phyloP scores from a whole-genome alignment of 495 filamentous ascomycete species.

The Glonium stellatum region DNA sequence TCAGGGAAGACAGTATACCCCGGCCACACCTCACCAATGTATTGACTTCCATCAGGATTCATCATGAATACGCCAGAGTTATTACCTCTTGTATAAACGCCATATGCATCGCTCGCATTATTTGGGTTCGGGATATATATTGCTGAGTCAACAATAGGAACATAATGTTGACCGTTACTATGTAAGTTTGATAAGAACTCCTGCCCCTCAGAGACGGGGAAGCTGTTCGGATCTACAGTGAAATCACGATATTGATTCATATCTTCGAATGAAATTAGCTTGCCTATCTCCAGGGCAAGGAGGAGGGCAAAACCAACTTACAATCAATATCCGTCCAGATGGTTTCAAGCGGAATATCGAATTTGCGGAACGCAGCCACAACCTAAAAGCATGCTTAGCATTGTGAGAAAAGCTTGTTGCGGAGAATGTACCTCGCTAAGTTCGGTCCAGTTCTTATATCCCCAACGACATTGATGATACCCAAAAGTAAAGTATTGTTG shows the following conservation, averaged over 20 bases:
- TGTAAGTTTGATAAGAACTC: slow-evolving; percentile 61
- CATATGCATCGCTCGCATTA: slow-evolving; percentile 64
- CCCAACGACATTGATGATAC: slow-evolving; percentile 61
- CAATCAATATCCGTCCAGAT: slow-evolving; percentile 51
- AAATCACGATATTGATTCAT: slow-evolving; percentile 54
- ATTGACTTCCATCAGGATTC: slow-evolving; percentile 54
- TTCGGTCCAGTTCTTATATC: slow-evolving; percentile 53
- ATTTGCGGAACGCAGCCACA: slow-evolving; percentile 52
- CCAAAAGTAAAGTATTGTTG: slow-evolving; percentile 58
- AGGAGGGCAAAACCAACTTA: background rate
- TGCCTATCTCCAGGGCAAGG: background rate
- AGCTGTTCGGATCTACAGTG: slow-evolving; percentile 48
- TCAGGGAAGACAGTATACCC: slow-evolving; percentile 59
- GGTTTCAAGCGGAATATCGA: slow-evolving; percentile 56
- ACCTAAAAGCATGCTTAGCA: background rate
- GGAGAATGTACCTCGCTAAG: slow-evolving; percentile 40
- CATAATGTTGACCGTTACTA: slow-evolving; percentile 60
- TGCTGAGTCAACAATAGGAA: slow-evolving; percentile 80
- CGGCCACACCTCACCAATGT: slow-evolving; percentile 61
- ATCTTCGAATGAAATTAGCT: slow-evolving; percentile 10
- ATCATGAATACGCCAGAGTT: slow-evolving; percentile 55
- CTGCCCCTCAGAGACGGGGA: slow-evolving; percentile 45
- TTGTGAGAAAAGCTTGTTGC: background rate
- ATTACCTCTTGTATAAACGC: slow-evolving; percentile 60
- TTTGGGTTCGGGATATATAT: slow-evolving; percentile 70